Evolutionary conservation across 352 stramenopile genomes (phyloP).

Genomic region (Aphanomyces euteiches): DNA sequence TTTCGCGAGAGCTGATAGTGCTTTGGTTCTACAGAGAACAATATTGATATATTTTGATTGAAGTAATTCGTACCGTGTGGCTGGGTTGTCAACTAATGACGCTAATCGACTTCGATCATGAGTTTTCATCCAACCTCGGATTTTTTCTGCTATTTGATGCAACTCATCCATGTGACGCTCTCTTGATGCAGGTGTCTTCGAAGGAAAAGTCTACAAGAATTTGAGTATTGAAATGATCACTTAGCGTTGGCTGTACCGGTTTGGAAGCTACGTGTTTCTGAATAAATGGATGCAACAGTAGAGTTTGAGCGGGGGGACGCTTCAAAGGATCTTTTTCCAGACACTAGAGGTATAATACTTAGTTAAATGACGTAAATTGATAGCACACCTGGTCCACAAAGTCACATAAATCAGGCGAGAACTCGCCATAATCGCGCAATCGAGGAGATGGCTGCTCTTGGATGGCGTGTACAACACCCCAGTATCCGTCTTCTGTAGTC

Average conservation of each 20-base stretch:
- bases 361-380: neutral
- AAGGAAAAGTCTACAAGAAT: neutral
- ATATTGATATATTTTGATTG: neutral
- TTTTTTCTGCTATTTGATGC: slow-evolving; percentile 7
- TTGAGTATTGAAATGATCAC: slow-evolving; percentile 3
- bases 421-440: slow-evolving; percentile 59
- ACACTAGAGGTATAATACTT: slow-evolving; percentile 39
- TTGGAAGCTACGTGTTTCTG: slow-evolving; percentile 14
- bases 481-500: slow-evolving; percentile 81
- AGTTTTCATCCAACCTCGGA: slow-evolving; percentile 22
- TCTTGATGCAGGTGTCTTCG: neutral
- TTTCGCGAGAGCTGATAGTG: slow-evolving; percentile 6
- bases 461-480: slow-evolving; percentile 82
- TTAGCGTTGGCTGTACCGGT: neutral
- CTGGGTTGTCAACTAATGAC: slow-evolving; percentile 16
- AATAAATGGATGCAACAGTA: slow-evolving; percentile 74
- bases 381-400: slow-evolving; percentile 51
- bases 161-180: neutral
- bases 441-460: slow-evolving; percentile 71
- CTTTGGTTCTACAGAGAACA: slow-evolving; percentile 8
- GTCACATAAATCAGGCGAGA: slow-evolving; percentile 65
- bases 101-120: slow-evolving; percentile 18
- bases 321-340: slow-evolving; percentile 72
- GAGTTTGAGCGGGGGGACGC: slow-evolving; percentile 44
- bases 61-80: slow-evolving; percentile 3